These are phyloP conservation scores for Rhinocladiella similis DNA, from an alignment of 2,329 filamentous ascomycete genomes.

Conservation along the genomic window DNA sequence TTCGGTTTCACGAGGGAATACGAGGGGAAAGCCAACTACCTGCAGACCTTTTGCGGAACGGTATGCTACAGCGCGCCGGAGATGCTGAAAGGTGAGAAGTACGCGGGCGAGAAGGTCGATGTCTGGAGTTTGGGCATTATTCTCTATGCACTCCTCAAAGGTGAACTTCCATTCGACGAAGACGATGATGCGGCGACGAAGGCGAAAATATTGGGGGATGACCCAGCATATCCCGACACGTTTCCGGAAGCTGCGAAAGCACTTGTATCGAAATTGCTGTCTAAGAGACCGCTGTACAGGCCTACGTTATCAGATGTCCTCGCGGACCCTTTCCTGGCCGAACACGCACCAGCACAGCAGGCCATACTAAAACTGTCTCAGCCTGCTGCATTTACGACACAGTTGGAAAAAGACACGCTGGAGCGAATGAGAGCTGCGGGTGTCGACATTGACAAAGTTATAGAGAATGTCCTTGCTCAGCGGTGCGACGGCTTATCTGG, in stretches of 20 bases:
- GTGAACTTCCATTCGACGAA: conserved; percentile 84
- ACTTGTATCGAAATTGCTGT: conserved; percentile 77
- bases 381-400: conserved; percentile 78
- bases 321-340: conserved; percentile 80
- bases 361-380: conserved; percentile 82
- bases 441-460: conserved; percentile 89
- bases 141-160: conserved; percentile 77
- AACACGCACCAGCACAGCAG: conserved; percentile 84
- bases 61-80: conserved; percentile 97
- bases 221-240: conserved; percentile 80
- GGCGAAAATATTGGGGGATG: conserved; percentile 77
- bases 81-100: conserved; percentile 98
- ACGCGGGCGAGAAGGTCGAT: conserved; percentile 95
- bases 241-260: conserved; percentile 75
- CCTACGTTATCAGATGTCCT: conserved; percentile 84
- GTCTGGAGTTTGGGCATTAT: conserved; percentile 98
- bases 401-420: conserved; percentile 85
- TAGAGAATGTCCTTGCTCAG: conserved; percentile 89
- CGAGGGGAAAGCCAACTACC: conserved; percentile 87
- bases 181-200: conserved; percentile 90
- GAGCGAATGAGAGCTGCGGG: conserved; percentile 92
- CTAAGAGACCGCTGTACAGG: conserved; percentile 82
- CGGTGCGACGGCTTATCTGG: conserved; percentile 87
- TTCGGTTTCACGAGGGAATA: conserved; percentile 99
- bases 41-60: conserved; percentile 97